Conservation (phyloP, 352 stramenopile species). For the Phytophthora tubulina region DNA sequence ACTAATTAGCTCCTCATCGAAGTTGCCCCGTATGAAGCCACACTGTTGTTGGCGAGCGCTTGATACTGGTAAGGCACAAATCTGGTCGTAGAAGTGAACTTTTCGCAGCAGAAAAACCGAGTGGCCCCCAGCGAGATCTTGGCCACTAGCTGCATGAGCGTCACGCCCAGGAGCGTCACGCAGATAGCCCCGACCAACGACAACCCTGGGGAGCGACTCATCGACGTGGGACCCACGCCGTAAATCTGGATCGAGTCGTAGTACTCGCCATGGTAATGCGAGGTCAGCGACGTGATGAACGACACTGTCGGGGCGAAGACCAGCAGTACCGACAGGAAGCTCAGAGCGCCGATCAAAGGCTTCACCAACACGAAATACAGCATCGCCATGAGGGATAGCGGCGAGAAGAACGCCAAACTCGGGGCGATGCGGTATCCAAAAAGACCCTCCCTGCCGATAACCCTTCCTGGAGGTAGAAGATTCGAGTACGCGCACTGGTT, state of each 20-base stretch:
- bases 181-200: conserved; percentile 41
- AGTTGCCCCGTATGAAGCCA: conserved; percentile 38
- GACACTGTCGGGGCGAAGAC: conserved; percentile 43
- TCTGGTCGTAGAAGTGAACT: conserved; percentile 35
- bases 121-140: conserved; percentile 51
- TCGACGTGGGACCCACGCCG: conserved; percentile 24
- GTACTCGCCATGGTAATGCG: conserved; percentile 17
- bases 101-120: conserved; percentile 64
- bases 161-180: conserved; percentile 58
- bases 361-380: conserved; percentile 78
- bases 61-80: conserved; percentile 27
- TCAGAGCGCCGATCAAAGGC: conserved; percentile 55
- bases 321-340: conserved; percentile 41
- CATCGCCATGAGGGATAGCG: conserved; percentile 70
- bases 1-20: conserved; percentile 18
- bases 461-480: conserved; percentile 33
- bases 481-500: conserved; percentile 53
- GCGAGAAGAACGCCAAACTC: conserved; percentile 62
- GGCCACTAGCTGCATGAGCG: conserved; percentile 61
- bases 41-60: conserved; percentile 2
- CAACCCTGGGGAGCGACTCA: conserved; percentile 30
- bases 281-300: conserved; percentile 36
- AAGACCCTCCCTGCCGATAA: conserved; percentile 21
- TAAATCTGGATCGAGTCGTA: conserved; percentile 37
- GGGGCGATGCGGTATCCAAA: conserved; percentile 57